Conservation (phyloP, 2,329 filamentous ascomycete species). For the Aspergillus sp. region DNA sequence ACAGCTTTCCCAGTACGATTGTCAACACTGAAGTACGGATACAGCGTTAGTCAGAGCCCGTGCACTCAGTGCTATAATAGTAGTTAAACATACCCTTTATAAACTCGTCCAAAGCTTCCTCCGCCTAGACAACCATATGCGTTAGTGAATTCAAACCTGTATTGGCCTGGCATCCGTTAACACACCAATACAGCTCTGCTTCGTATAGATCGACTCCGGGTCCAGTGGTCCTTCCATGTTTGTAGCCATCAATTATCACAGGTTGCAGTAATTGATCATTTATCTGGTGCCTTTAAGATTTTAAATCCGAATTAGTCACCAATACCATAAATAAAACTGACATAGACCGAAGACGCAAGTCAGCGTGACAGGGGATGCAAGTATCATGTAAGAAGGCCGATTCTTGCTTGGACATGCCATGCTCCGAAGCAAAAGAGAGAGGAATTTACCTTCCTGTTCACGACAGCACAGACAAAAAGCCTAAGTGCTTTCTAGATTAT, state of each 20-base stretch:
- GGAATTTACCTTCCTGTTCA: background rate
- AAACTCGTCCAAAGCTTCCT: conserved; percentile 96
- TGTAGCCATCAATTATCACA: conserved; percentile 4
- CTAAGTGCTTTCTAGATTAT: conserved; percentile 2
- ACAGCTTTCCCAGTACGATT: conserved; percentile 88
- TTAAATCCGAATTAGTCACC: background rate
- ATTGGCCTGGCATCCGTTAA: conserved; percentile 2
- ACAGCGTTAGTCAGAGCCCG: conserved; percentile 1
- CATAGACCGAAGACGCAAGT: background rate
- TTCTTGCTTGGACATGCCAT: no score
- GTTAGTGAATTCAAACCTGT: conserved; percentile 8
- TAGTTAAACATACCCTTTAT: conserved; percentile 65
- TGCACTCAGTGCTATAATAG: no score
- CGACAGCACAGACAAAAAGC: background rate
- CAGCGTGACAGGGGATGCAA: background rate
- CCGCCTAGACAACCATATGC: conserved; percentile 53
- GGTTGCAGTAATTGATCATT: background rate
- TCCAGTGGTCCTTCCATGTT: conserved; percentile 55
- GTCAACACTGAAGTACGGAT: conserved; percentile 58
- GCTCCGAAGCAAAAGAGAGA: background rate
- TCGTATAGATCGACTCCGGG: conserved; percentile 86
- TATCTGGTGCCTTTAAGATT: background rate
- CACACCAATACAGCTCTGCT: conserved; percentile 79
- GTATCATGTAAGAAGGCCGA: background rate
- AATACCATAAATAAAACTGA: background rate